A percentile compares a stretch with the other conserved stretches of the same genome.
These are phyloP conservation scores for Xylariaceae sp. DNA, from an alignment of 2,329 filamentous ascomycete species.

Conservation along the genomic window DNA sequence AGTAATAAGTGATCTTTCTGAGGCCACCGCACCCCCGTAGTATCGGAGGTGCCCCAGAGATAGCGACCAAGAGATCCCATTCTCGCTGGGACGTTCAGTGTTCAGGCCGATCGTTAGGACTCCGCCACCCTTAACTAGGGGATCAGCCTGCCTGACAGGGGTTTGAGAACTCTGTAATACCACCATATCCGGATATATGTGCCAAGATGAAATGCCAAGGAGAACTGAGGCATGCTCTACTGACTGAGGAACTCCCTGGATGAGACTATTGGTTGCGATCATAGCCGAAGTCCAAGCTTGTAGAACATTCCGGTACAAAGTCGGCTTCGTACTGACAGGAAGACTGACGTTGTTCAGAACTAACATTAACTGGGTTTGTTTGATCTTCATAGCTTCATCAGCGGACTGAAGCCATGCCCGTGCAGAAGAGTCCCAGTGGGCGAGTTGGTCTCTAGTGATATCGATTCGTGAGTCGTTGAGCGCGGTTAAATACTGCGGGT, in stretches of 20 bases:
- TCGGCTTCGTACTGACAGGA: neutral
- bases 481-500: no score
- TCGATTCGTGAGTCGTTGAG: no score
- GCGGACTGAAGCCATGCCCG: slow-evolving; percentile 8
- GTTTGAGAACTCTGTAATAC: neutral
- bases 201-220: slow-evolving; percentile 11
- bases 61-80: slow-evolving; percentile 7
- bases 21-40: neutral
- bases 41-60: slow-evolving; percentile 2
- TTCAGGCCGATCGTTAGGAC: neutral
- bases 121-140: neutral
- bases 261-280: neutral
- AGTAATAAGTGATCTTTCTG: neutral
- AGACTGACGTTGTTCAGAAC: slow-evolving; percentile 7
- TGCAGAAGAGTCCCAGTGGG: slow-evolving; percentile 3
- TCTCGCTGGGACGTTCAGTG: neutral
- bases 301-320: neutral
- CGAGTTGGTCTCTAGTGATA: neutral
- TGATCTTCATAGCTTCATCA: neutral
- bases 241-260: neutral
- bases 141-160: neutral
- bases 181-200: slow-evolving; percentile 14
- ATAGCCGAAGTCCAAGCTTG: slow-evolving; percentile 3
- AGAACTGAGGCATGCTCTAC: neutral
- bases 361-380: slow-evolving; percentile 6